Evolutionary conservation across 1,284 basidiomycete species (phyloP).

Genomic region (Fomitopsis palustris): DNA sequence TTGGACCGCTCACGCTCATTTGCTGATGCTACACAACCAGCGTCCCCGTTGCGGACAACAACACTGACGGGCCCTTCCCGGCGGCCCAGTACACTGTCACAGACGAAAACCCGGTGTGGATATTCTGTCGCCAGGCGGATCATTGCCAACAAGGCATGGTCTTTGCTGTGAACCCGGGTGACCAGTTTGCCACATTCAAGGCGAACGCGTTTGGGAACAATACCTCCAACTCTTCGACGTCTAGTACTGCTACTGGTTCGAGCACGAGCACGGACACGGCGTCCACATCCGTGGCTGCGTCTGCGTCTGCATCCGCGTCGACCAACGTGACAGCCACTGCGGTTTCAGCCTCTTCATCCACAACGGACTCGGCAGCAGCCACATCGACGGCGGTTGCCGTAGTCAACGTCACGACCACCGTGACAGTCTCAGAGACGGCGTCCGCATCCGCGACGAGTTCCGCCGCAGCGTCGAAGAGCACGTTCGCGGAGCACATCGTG

Average conservation of each 20-base stretch:
- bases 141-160: constrained; percentile 61
- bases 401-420: constrained; percentile 20
- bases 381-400: constrained; percentile 18
- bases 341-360: constrained; percentile 22
- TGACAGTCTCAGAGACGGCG: constrained; percentile 35
- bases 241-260: constrained; percentile 20
- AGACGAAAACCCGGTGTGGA: constrained; percentile 54
- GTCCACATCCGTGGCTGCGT: constrained; percentile 9
- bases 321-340: constrained; percentile 31
- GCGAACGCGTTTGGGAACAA: constrained; percentile 41
- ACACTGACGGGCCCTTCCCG: constrained; percentile 42
- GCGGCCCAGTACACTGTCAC: constrained; percentile 39
- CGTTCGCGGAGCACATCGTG: constrained; percentile 40
- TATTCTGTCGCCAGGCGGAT: constrained; percentile 44
- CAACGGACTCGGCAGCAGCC: constrained; percentile 13
- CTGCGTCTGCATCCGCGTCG: constrained; percentile 11
- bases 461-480: constrained; percentile 12
- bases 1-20: not conserved
- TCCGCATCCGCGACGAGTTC: constrained; percentile 31
- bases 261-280: constrained; percentile 9
- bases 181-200: constrained; percentile 50
- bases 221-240: constrained; percentile 15
- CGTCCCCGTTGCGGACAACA: constrained; percentile 44
- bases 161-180: constrained; percentile 58
- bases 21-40: constrained; percentile 25